phyloP scores from a whole-genome alignment of 352 stramenopile genomes.

The Phytophthora niederhauseri region DNA sequence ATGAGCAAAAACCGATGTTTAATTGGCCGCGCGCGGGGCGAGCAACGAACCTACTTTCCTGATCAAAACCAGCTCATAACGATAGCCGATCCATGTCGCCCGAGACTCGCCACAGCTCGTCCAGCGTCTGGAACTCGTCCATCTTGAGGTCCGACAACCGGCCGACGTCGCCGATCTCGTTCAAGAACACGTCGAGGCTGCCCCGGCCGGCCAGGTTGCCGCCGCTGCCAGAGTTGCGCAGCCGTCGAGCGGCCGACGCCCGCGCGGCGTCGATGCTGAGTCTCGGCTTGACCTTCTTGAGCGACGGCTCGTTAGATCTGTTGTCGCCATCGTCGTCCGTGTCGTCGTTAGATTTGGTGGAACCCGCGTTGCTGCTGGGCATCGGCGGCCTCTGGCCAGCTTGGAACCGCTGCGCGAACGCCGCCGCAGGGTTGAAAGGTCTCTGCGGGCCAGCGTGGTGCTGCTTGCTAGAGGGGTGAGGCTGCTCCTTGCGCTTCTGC shows the following conservation, averaged over 20 bases:
- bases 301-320: slow-evolving; percentile 55
- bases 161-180: slow-evolving; percentile 79
- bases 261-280: slow-evolving; percentile 81
- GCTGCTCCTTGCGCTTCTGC: slow-evolving; percentile 35
- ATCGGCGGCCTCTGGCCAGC: slow-evolving; percentile 51
- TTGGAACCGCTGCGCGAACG: slow-evolving; percentile 65
- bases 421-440: slow-evolving; percentile 55
- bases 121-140: slow-evolving; percentile 84
- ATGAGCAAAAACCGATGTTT: slow-evolving; percentile 25
- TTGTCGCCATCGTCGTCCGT: slow-evolving; percentile 48
- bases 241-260: slow-evolving; percentile 64
- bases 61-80: slow-evolving; percentile 48
- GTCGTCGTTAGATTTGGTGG: slow-evolving; percentile 48
- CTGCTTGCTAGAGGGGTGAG: slow-evolving; percentile 17
- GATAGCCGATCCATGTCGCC: slow-evolving; percentile 85
- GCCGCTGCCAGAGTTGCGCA: slow-evolving; percentile 66
- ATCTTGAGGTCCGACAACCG: slow-evolving; percentile 88
- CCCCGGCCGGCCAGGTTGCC: slow-evolving; percentile 57
- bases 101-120: slow-evolving; percentile 86
- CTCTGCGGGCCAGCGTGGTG: slow-evolving; percentile 24
- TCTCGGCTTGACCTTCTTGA: slow-evolving; percentile 78
- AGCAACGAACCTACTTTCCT: slow-evolving; percentile 20
- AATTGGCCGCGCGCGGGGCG: slow-evolving; percentile 7
- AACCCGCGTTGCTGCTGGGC: slow-evolving; percentile 27
- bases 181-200: slow-evolving; percentile 80